Base-by-base conservation (phyloP, 257 asterid species). In the Ilex aquifolium region DNA sequence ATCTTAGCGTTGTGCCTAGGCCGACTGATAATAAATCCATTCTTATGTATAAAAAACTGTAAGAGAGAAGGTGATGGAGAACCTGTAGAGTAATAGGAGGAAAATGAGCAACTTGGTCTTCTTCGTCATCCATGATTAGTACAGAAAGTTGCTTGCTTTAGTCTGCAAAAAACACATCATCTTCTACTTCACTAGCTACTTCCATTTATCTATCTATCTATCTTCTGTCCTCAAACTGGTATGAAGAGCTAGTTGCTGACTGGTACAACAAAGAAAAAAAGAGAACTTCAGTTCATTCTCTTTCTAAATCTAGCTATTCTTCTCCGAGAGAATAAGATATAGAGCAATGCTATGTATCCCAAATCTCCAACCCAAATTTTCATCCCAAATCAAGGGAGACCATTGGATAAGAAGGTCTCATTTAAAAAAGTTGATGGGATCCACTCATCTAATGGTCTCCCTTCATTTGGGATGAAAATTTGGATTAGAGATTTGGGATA, bases 161-260 rank as follows among this genome's bases (percentile, higher is more conserved):
- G 61, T 92, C 96, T 68, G 88, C 91, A 77, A 80, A 92, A 78
- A 79, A 83, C 2, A 82, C 80, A 78, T 87, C 98, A 79, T 92
- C 97, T 46, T 91, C 96, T 51, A 79, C 66, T 57, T 85, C 93
- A 56, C 76, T 71, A 50, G 77, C 77, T 40, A 76, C 85, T 71
- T 78, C 98, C 91, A 82, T 72, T 7, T 5, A 4, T 21, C 1
- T n/a, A n/a, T n/a, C n/a, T n/a, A n/a, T n/a, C n/a, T 21, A 21
- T 21, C 27, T 21, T 21, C 27, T 21, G 27, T 21, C 27, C 27
- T 21, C 27, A 21, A 21, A 21, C 27, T 21, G 27, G 27, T 21
- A 21, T 21, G 27, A 21, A 21, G 27, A 21, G 44, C 31, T 51
- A 44, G 11, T 31, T 36, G 7, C n/a, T 13, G 27, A 52, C 5